Evolutionary conservation across 1,139 yeast genomes (phyloP).

Genomic region (Diutina neorugosa): DNA sequence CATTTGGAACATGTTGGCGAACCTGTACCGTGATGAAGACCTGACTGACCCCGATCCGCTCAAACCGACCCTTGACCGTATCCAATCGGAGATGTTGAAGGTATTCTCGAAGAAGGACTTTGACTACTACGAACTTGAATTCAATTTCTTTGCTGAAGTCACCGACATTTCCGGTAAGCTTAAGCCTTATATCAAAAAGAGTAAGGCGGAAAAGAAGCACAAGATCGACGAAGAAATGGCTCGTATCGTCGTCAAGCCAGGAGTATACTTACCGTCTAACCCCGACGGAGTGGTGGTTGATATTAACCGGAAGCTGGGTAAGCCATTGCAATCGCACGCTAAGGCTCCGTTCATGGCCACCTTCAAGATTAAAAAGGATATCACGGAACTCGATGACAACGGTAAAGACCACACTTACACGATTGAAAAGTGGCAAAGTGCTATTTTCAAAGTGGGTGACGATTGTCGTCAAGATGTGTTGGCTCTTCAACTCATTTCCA

Average conservation of each 20-base stretch:
- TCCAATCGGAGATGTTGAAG: slow-evolving; percentile 53
- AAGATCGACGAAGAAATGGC: slow-evolving; percentile 96
- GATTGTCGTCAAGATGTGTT: slow-evolving; percentile 97
- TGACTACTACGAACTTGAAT: slow-evolving; percentile 68
- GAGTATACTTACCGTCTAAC: slow-evolving; percentile 89
- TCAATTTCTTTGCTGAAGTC: slow-evolving; percentile 80
- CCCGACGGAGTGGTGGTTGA: slow-evolving; percentile 94
- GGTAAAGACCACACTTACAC: slow-evolving; percentile 23
- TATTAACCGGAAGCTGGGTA: slow-evolving; percentile 84
- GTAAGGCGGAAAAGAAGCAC: slow-evolving; percentile 91
- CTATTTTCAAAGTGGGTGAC: slow-evolving; percentile 97
- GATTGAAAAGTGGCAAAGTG: slow-evolving; percentile 75
- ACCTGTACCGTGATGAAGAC: slow-evolving; percentile 83
- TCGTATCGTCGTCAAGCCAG: slow-evolving; percentile 61
- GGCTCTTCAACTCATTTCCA: slow-evolving; percentile 83
- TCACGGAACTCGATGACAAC: slow-evolving; percentile 30
- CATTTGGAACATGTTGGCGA: slow-evolving; percentile 96
- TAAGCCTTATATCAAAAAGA: slow-evolving; percentile 84
- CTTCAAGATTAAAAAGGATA: slow-evolving; percentile 63
- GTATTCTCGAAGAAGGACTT: slow-evolving; percentile 51
- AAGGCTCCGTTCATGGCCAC: slow-evolving; percentile 98
- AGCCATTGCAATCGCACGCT: slow-evolving; percentile 96
- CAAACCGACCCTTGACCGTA: slow-evolving; percentile 73
- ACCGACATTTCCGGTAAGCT: slow-evolving; percentile 90
- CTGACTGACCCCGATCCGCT: slow-evolving; percentile 66